Evolutionary conservation across 495 filamentous ascomycete genomes (phyloP), one percentile per base, ranked within the genome.

Genomic region (Hypoxylon lenormandii): DNA sequence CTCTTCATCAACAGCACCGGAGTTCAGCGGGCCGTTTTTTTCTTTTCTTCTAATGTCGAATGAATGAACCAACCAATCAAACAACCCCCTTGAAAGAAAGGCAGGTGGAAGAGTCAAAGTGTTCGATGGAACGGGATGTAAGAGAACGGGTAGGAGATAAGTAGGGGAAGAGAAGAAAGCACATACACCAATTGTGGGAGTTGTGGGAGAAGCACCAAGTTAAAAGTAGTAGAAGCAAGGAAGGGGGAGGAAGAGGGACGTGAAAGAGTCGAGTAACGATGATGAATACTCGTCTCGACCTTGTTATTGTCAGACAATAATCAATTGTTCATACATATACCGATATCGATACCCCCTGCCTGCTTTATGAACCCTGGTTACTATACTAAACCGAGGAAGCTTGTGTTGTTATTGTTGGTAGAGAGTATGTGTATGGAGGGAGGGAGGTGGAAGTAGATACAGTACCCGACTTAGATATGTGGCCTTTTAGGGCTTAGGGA

Each of bases 321-420:
- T 50, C 51, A 16, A 61, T 57, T 61, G 37, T 68, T 68, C 58
- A 68, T 19, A 46, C 18, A 45, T 19, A 10, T 28, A 28, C 26
- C 26, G 13, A 38, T 42, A 42, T 18, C 43, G 57, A 68, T 62
- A 68, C 64, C 64, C 64, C 64, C 59, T 50, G n/a, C n/a, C n/a
- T n/a, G n/a, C n/a, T 33, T 11, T 7, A 33, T 33, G 30, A 33
- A 33, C 10, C 30, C 30, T 5, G n/a, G n/a, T 33, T 62, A 37
- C 54, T 47, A 47, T 23, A 28, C 38, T 45, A 36, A 42, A 33
- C 30, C 10, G 4, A n/a, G n/a, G 30, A 33, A 19, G 42, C 15
- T 36, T 22, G n/a, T 19, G 19, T 47, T 16, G 13, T 16, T 21
- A n/a, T 18, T 26, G 26, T 16, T 13, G 7, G 4, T 8, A 21